These are phyloP conservation scores for Hypoxylon sp. DNA, from an alignment of 2,329 filamentous ascomycete species.

Conservation along the genomic window DNA sequence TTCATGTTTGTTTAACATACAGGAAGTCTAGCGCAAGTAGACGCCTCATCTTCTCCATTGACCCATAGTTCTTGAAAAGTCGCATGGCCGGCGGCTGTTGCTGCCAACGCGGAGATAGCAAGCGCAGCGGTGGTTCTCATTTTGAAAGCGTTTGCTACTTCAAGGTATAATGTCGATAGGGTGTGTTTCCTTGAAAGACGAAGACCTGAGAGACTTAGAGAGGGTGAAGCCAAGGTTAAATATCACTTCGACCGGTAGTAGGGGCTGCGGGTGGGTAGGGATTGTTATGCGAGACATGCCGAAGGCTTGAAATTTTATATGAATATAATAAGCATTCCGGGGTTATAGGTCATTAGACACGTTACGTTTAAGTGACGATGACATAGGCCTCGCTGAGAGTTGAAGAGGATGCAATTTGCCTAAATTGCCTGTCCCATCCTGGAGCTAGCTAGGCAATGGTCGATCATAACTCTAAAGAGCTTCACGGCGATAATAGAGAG, in stretches of 20 bases:
- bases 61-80: constrained; percentile 68
- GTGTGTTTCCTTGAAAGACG: neutral
- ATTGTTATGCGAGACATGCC: constrained; percentile 30
- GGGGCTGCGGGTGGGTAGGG: constrained; percentile 11
- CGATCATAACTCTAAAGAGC: constrained; percentile 39
- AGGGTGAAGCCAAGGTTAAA: constrained; percentile 15
- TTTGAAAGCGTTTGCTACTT: constrained; percentile 10
- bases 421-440: constrained; percentile 40
- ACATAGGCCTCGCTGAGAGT: constrained; percentile 23
- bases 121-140: constrained; percentile 41
- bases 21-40: constrained; percentile 48
- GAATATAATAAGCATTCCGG: constrained; percentile 28
- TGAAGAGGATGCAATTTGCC: constrained; percentile 33
- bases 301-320: constrained; percentile 33
- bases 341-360: constrained; percentile 18
- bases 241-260: constrained; percentile 17
- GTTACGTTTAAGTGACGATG: constrained; percentile 23
- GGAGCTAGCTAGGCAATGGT: constrained; percentile 21
- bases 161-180: neutral
- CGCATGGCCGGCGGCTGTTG: constrained; percentile 62
- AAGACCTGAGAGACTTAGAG: constrained; percentile 11
- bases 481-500: constrained; percentile 28
- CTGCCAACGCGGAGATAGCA: constrained; percentile 44
- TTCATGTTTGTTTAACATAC: constrained; percentile 28
- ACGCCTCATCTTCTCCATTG: constrained; percentile 57